Base-by-base conservation (phyloP, 192 early-diverging fungal genomes). In the Rhizophlyctis rosea region DNA sequence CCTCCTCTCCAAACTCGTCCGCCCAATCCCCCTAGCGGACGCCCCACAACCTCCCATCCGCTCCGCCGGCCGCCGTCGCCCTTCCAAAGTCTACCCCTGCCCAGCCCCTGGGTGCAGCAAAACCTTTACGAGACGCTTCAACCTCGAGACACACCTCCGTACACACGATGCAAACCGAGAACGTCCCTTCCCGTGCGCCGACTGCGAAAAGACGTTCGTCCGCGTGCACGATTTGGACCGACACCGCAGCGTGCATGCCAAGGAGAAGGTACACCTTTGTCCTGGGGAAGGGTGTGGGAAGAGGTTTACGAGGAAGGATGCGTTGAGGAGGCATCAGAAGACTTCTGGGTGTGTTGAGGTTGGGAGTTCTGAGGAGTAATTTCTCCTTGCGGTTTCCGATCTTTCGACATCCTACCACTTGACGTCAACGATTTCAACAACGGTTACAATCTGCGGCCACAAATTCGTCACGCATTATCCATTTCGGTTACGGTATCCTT, bases 191-290 rank as follows among this genome's bases (percentile, higher is more conserved):
- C 56, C 57, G 33, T 90, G 88, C 65, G 53, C 67, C 2, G 60
- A 66, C 16, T 90, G 88, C 53, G 48, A 55, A 25, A 85, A 84
- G 53, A 58, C 70, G 11, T 90, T 90, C 58, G 74, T 83, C 16
- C 71, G 87, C 28, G 81, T 78, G 35, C 86, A 89, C 67, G 88
- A 90, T 67, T 68, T 90, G 33, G 82, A 83, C 54, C 80, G 88
- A 31, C 88, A 90, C 67, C 69, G 76, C 29, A 75, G 77, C 0
- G 83, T 89, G 33, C 88, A 90, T 69, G 64, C 78, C 28, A 79
- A 82, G 29, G 75, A 76, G 58, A 82, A 83, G 54, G 71, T 73
- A 23, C 86, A 81, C 69, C 56, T 59, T 21, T 90, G 88, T 66
- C 47, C 67, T 23, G 54, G 52, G 36, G 24, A 39, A 5, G 56